A percentile compares a stretch with the other conserved stretches of the same genome.
Evolutionary conservation across 179 eudicot species (phyloP).

Genomic region (Silene coronaria): DNA sequence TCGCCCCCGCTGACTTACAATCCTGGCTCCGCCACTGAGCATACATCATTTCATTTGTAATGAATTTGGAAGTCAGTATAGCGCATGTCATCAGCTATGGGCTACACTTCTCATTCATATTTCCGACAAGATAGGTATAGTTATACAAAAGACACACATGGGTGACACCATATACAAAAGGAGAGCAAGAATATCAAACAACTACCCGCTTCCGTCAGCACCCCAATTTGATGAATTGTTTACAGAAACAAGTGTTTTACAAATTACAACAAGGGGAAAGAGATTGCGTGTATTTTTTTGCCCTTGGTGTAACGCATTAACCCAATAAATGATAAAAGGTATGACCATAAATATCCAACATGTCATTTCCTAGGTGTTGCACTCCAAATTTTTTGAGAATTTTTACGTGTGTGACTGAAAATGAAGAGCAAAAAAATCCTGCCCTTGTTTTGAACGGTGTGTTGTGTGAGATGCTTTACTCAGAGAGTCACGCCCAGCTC

Average conservation of each 20-base stretch:
- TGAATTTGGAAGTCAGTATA: background rate
- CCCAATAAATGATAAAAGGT: background rate
- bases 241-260: background rate
- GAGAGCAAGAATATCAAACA: background rate
- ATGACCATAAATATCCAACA: conserved; percentile 2
- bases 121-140: background rate
- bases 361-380: background rate
- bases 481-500: background rate
- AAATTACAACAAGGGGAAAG: background rate
- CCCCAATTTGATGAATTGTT: background rate
- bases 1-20: no score
- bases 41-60: background rate
- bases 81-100: background rate
- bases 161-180: background rate
- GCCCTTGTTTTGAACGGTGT: background rate
- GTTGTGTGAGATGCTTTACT: background rate
- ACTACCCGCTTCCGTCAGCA: conserved; percentile 4
- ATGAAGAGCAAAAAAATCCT: background rate
- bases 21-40: background rate
- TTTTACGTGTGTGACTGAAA: background rate
- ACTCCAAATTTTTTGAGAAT: background rate
- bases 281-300: background rate
- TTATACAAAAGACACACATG: background rate
- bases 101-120: background rate
- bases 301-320: background rate